Evolutionary conservation across 306 rosid species (phyloP).

Genomic region (Malus sieversii): DNA sequence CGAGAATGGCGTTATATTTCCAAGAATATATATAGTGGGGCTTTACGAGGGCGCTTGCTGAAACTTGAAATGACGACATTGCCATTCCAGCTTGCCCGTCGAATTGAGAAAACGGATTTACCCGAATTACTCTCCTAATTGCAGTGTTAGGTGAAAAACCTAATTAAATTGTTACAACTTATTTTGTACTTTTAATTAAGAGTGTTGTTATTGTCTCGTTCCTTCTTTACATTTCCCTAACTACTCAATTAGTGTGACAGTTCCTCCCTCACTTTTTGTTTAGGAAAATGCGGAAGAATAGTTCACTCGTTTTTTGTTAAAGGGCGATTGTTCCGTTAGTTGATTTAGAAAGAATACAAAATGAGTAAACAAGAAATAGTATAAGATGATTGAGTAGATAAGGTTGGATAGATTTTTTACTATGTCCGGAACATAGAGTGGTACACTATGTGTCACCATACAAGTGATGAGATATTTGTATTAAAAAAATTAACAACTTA

Average conservation of each 20-base stretch:
- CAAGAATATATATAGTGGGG: not conserved
- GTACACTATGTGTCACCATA: too few relatives aligned
- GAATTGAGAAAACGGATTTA: not conserved
- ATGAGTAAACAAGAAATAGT: not conserved
- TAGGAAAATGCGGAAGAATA: too few relatives aligned
- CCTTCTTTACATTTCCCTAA: not conserved
- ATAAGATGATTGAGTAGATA: not conserved
- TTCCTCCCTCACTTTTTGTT: too few relatives aligned
- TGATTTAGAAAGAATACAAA: too few relatives aligned
- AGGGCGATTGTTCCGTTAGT: too few relatives aligned
- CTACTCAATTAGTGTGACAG: not conserved
- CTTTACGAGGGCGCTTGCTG: not conserved
- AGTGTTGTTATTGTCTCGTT: not conserved
- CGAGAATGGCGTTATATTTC: not conserved
- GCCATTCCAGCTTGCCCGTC: not conserved
- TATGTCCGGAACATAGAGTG: rapidly evolving
- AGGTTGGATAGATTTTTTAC: too few relatives aligned
- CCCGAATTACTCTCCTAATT: not conserved
- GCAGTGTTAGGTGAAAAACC: too few relatives aligned
- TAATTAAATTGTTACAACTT: not conserved
- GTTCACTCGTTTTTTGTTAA: too few relatives aligned
- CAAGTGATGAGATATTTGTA: too few relatives aligned
- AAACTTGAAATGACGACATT: not conserved
- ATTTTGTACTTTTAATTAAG: not conserved
- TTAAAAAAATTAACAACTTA: too few relatives aligned